These are phyloP conservation scores for Phyllostachys edulis DNA, from an alignment of 176 grass and related monocot genomes.

Conservation along the genomic window DNA sequence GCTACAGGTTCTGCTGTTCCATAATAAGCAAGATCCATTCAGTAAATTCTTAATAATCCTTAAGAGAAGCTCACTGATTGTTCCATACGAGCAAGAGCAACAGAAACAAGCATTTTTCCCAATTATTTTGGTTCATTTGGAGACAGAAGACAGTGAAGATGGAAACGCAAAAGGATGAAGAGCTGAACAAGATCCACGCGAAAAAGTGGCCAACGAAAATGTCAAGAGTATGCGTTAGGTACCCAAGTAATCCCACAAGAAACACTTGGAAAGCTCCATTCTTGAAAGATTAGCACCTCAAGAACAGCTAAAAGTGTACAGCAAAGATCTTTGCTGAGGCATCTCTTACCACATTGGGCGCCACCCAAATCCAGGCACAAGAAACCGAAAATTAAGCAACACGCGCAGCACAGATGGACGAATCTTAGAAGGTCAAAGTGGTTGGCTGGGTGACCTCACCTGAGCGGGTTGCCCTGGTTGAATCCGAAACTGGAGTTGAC, in stretches of 20 bases:
- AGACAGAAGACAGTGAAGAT: neutral
- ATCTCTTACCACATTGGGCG: neutral
- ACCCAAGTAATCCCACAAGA: neutral
- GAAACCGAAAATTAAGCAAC: neutral
- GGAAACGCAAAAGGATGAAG: neutral
- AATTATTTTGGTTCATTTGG: neutral
- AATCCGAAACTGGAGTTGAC: slow-evolving; percentile 99
- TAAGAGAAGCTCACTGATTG: neutral
- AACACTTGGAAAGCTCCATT: neutral
- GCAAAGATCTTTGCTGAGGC: neutral
- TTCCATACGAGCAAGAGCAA: neutral
- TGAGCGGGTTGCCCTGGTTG: slow-evolving; percentile 95
- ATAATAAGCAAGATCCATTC: neutral
- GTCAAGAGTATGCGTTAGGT: neutral
- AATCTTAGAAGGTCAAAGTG: neutral
- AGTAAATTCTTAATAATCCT: neutral
- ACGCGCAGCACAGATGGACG: too few relatives aligned
- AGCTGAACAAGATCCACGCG: neutral
- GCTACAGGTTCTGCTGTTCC: neutral
- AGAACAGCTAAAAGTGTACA: neutral
- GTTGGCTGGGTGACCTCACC: slow-evolving; percentile 36
- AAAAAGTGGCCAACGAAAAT: neutral
- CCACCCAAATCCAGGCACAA: neutral
- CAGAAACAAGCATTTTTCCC: neutral
- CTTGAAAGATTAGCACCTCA: neutral